Evolutionary conservation across 2,329 filamentous ascomycete species (phyloP), one percentile per base, ranked within the genome.

Genomic region (Lanzia echinophila): DNA sequence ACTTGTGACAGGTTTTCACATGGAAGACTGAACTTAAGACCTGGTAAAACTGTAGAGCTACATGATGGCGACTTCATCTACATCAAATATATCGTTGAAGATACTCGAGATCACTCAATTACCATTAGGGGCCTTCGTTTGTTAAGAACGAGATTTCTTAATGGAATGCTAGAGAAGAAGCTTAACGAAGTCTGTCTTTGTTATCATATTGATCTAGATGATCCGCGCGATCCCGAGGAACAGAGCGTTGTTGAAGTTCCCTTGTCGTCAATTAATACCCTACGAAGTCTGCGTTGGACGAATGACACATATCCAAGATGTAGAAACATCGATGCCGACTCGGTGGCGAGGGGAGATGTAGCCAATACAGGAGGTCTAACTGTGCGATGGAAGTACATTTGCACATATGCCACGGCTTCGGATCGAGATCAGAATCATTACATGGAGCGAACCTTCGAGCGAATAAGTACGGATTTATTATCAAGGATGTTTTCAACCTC

Each of bases 261-360:
- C 0, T 53, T 76, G 0, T 47, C 59, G 0, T 56, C 70, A 0
- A 69, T 84, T 0, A 60, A 71, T 2, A 57, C 66, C 1, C 67
- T 73, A 6, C 69, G 79, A 0, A 64, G 63, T 0, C 66, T 87
- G 0, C 63, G 73, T 0, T 67, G 76, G 2, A 88, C 84, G 0
- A 89, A 88, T 55, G 65, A 72, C 0, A 60, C 66, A 0, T 82
- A 74, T 42, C 76, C 77, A 0, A 53, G 64, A 0, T 69, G 71
- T 46, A 54, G 34, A n/a, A 65, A 8, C 36, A 49, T 45, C 43
- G 54, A 1, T 22, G 41, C 19, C 7, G 41, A 44, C 11, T 11
- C 13, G 12, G 41, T 2, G 24, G 19, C 11, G 13, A 44, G 19
- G 22, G 22, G 41, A 44, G 15, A 44, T 24, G 41, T 11, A 15